Base-by-base conservation (phyloP, 2,329 filamentous ascomycete species). In the Xylariomycetidae sp. region DNA sequence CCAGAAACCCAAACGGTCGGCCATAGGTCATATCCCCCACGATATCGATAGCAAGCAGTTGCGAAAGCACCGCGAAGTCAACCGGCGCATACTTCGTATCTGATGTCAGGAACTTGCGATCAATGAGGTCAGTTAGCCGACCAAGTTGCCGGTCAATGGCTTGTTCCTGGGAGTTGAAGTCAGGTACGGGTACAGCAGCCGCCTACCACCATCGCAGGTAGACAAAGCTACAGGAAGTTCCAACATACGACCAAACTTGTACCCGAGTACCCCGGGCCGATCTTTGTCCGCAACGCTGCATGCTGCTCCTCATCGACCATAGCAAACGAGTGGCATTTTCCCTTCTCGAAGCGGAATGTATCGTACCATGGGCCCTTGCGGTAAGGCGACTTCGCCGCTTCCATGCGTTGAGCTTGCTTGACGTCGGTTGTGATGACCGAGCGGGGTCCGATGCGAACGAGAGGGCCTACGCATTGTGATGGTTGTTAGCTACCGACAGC, bases 11-110 rank as follows among this genome's bases (percentile, higher is more conserved):
- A 25, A 61, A 55, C 22, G 41, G 38, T 34, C 51, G 47, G 6
- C 49, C 53, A 30, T 57, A 60, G 2, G 54, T 58, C 28, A 53
- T 47, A 32, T 59, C 54, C 5, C 57, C 57, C 9, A 61, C 37
- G 10, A 59, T 44, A 39, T 60, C 57, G 19, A 58, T 58, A n/a
- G 54, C 50, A 17, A 54, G 48, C 38, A 54, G 64, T 33, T 57
- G 64, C 33, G 67, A 59, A 56, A 58, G 64, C 17, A 54, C 34
- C 19, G 60, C 56, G 10, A 68, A 59, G 13, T 61, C 48, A n/a
- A 63, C 39, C 3, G 50, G 46, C 15, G 38, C 28, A 31, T 37
- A 28, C 13, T 12, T 24, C 3, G 25, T 29, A 14, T 30, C 23
- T 12, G 20, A 23, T n/a, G 37, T 29, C 20, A 35, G 20, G 16